phyloP scores from a whole-genome alignment of 345 rosid genomes.

The Melastoma malabathricum region DNA sequence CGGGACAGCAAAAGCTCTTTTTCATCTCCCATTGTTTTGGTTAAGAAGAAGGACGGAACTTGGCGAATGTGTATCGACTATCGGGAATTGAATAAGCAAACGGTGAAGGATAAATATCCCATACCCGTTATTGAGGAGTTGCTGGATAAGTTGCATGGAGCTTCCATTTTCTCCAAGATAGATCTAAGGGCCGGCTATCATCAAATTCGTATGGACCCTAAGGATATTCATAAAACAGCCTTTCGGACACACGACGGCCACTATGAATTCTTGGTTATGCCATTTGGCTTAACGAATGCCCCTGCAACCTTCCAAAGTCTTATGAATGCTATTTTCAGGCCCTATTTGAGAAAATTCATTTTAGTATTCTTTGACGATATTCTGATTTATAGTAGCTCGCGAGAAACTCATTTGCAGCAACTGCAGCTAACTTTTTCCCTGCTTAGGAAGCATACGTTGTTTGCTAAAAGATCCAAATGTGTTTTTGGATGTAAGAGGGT shows the following conservation, averaged over 20 bases:
- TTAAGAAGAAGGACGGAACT: no score
- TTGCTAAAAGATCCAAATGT: neutral
- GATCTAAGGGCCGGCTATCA: neutral
- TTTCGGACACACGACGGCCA: neutral
- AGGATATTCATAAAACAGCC: neutral
- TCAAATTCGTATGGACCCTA: neutral
- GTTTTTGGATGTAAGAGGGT: neutral
- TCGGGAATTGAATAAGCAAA: no score
- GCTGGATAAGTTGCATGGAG: neutral
- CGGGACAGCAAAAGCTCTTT: no score
- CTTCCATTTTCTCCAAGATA: neutral
- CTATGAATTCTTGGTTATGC: no score
- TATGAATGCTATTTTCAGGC: neutral
- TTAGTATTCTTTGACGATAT: conserved; percentile 3
- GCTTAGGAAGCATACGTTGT: no score
- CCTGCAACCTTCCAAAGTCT: neutral
- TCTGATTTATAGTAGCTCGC: neutral
- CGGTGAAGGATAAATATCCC: neutral
- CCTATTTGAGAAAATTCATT: neutral
- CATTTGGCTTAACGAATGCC: neutral
- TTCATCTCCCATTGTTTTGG: no score
- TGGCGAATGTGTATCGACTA: no score
- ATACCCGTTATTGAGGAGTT: neutral
- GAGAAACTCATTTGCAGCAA: neutral
- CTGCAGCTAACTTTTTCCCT: neutral